Percentiles rank a stretch among this genome's conserved stretches.
Conservation (phyloP, 2,329 filamentous ascomycete genomes). For the Fusarium sp. region DNA sequence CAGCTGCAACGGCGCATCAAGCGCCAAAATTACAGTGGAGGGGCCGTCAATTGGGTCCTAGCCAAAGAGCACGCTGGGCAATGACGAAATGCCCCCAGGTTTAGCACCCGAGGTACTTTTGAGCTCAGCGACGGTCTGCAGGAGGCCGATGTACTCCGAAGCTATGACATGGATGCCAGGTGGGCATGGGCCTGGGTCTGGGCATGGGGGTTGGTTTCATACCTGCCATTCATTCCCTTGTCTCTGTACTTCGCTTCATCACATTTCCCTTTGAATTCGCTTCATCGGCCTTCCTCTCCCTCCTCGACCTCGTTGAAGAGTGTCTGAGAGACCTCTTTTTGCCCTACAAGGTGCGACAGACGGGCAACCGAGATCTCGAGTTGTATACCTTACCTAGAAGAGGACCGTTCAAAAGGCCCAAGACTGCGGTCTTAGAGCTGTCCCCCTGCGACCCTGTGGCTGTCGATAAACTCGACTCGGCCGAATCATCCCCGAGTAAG, state of each 20-base stretch:
- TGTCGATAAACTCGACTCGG: constrained; percentile 20
- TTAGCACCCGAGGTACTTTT: constrained; percentile 19
- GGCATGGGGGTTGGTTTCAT: neutral
- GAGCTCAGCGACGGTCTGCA: neutral
- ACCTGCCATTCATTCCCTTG: constrained; percentile 12
- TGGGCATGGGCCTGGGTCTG: neutral
- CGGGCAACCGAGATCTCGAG: neutral
- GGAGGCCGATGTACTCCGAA: constrained; percentile 15
- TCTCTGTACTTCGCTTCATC: neutral
- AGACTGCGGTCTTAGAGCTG: neutral
- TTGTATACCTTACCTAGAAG: neutral
- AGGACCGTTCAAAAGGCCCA: neutral
- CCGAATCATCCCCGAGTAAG: constrained; percentile 21
- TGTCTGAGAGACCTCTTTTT: neutral
- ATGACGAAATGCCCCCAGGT: constrained; percentile 31
- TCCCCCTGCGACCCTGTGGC: neutral
- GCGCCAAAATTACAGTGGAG: constrained; percentile 26
- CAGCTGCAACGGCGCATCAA: constrained; percentile 18
- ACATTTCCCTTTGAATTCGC: neutral
- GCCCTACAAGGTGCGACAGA: neutral
- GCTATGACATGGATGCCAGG: neutral
- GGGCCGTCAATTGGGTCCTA: constrained; percentile 5
- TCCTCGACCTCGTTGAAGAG: neutral
- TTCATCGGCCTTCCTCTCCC: neutral
- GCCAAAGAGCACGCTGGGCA: constrained; percentile 2